Percentiles rank a stretch among this genome's conserved stretches.
phyloP scores from a whole-genome alignment of 23 red algal genomes.

The Chondrus crispus region DNA sequence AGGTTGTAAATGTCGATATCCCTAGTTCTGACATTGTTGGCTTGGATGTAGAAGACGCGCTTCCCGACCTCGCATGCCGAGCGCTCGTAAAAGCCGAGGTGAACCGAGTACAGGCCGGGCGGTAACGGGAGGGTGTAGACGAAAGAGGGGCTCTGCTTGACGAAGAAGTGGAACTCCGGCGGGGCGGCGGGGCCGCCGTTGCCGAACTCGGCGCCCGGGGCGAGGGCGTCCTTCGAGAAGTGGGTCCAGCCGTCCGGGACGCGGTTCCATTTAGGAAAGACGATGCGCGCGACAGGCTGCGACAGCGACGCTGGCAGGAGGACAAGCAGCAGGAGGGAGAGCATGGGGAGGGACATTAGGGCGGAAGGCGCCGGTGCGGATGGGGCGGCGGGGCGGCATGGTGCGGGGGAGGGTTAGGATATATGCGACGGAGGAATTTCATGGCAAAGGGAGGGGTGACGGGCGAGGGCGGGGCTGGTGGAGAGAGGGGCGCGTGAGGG shows the following conservation, averaged over 20 bases:
- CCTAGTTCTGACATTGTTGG: neutral
- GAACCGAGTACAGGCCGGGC: constrained; percentile 18
- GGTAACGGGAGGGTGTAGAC: neutral
- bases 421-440: too few species aligned
- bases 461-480: too few species aligned
- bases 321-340: neutral
- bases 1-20: neutral
- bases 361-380: too few species aligned
- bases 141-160: neutral
- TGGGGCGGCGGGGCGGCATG: too few species aligned
- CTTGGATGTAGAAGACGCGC: neutral
- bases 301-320: neutral
- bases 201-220: neutral
- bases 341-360: too few species aligned
- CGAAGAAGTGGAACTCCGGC: neutral
- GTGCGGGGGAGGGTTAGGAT: too few species aligned
- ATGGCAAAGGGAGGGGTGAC: too few species aligned
- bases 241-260: neutral
- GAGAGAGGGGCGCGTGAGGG: too few species aligned
- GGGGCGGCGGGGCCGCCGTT: neutral
- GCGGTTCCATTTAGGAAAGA: neutral
- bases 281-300: neutral
- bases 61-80: neutral
- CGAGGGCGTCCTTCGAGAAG: neutral
- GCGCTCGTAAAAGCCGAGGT: constrained; percentile 26